These are phyloP conservation scores for Triangularia verruculosa DNA, from an alignment of 2,329 filamentous ascomycete species.

Conservation along the genomic window DNA sequence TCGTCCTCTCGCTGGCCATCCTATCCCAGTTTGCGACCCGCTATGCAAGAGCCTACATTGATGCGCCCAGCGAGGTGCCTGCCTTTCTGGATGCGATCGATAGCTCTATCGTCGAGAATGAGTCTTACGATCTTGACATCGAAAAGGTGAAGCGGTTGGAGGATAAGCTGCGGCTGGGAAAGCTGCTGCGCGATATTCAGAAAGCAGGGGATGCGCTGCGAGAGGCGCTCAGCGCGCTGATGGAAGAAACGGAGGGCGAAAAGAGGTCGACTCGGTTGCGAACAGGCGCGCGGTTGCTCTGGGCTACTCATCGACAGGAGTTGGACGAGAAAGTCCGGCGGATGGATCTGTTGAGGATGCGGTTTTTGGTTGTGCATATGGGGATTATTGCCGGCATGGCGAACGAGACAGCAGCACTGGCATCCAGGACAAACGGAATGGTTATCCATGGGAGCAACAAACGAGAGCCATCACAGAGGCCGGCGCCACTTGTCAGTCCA, in stretches of 20 bases:
- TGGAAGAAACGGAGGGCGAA: slow-evolving; percentile 43
- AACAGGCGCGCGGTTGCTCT: slow-evolving; percentile 51
- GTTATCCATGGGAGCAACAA: slow-evolving; percentile 7
- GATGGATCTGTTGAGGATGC: slow-evolving; percentile 61
- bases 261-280: slow-evolving; percentile 37
- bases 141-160: slow-evolving; percentile 56
- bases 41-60: slow-evolving; percentile 55
- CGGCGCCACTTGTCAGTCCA: background rate
- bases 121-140: slow-evolving; percentile 61
- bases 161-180: slow-evolving; percentile 58
- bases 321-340: slow-evolving; percentile 58
- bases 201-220: slow-evolving; percentile 58
- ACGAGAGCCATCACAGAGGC: slow-evolving; percentile 33
- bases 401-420: slow-evolving; percentile 36
- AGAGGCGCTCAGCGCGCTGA: slow-evolving; percentile 54
- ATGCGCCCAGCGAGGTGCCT: slow-evolving; percentile 56
- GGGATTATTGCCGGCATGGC: slow-evolving; percentile 49
- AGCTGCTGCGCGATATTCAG: slow-evolving; percentile 61
- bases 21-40: slow-evolving; percentile 50
- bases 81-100: slow-evolving; percentile 60
- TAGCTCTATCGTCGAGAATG: slow-evolving; percentile 61
- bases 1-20: slow-evolving; percentile 54
- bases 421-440: slow-evolving; percentile 28
- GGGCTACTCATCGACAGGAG: slow-evolving; percentile 52
- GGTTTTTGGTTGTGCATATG: slow-evolving; percentile 63